phyloP scores from a whole-genome alignment of 1,139 yeast genomes.

The Taphrina betulina region DNA sequence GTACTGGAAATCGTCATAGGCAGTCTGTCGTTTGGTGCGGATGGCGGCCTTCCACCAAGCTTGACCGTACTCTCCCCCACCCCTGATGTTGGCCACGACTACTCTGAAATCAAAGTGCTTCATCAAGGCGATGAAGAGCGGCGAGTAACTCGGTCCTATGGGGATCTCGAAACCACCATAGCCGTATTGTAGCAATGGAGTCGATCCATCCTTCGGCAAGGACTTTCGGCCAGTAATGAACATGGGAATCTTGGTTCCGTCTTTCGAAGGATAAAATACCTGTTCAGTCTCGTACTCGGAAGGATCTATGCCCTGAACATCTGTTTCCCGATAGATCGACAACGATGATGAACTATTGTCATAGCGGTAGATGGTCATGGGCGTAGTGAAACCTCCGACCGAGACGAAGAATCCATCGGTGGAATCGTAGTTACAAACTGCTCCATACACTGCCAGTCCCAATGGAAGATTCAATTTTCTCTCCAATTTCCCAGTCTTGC shows the following conservation, averaged over 20 bases:
- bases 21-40: constrained; percentile 18
- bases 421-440: constrained; percentile 7
- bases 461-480: constrained; percentile 16
- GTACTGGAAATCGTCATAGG: constrained; percentile 25
- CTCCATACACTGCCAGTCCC: constrained; percentile 25
- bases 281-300: constrained; percentile 28
- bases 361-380: constrained; percentile 20
- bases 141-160: constrained; percentile 20
- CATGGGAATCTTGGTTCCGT: constrained; percentile 32
- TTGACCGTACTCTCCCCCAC: constrained; percentile 33
- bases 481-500: constrained; percentile 16
- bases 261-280: constrained; percentile 28
- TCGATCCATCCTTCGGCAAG: constrained; percentile 13
- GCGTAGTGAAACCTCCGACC: constrained; percentile 31
- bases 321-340: constrained; percentile 15
- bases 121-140: constrained; percentile 28
- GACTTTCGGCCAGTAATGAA: constrained; percentile 21
- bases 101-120: constrained; percentile 26
- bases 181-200: constrained; percentile 27
- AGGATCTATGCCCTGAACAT: constrained; percentile 24
- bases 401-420: constrained; percentile 27
- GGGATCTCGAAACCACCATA: constrained; percentile 27
- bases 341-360: constrained; percentile 1
- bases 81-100: constrained; percentile 31
- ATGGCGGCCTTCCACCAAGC: constrained; percentile 31